A percentile compares a stretch with the other conserved stretches of the same genome.
phyloP scores from a whole-genome alignment of 208 protist species.

The Naegleria lovaniensis region DNA sequence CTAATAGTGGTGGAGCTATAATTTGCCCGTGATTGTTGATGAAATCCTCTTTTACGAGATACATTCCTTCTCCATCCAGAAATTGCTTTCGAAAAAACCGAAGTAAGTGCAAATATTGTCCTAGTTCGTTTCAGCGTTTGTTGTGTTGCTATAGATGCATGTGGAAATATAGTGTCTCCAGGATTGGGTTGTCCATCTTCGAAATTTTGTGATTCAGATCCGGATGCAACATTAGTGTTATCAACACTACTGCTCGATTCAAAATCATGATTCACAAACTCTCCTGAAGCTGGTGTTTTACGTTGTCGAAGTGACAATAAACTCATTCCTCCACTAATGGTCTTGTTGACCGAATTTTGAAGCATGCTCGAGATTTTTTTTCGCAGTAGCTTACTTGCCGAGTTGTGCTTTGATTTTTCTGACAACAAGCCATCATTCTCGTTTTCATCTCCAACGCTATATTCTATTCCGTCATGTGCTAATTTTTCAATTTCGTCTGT shows the following conservation, averaged over 20 bases:
- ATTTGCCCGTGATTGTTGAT: background rate
- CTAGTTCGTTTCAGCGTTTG: background rate
- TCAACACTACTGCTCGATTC: background rate
- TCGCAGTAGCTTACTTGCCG: background rate
- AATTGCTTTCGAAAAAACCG: background rate
- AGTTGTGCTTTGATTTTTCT: background rate
- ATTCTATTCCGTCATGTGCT: background rate
- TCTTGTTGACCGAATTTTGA: background rate
- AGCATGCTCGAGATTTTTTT: background rate
- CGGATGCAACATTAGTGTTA: too few species aligned
- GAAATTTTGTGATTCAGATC: too few species aligned
- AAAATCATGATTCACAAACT: background rate
- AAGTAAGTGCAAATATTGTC: background rate
- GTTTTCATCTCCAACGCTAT: background rate
- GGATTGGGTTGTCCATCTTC: too few species aligned
- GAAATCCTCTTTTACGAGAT: background rate
- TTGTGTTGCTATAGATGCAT: too few species aligned
- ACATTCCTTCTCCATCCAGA: background rate
- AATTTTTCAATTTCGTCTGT: too few species aligned
- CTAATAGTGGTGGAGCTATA: background rate
- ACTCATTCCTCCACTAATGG: background rate
- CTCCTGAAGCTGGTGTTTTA: background rate
- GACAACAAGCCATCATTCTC: background rate
- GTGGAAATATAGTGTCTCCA: background rate
- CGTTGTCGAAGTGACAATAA: background rate